Base-by-base conservation (phyloP, 2,329 filamentous ascomycete genomes). In the Podosphaera fusca region DNA sequence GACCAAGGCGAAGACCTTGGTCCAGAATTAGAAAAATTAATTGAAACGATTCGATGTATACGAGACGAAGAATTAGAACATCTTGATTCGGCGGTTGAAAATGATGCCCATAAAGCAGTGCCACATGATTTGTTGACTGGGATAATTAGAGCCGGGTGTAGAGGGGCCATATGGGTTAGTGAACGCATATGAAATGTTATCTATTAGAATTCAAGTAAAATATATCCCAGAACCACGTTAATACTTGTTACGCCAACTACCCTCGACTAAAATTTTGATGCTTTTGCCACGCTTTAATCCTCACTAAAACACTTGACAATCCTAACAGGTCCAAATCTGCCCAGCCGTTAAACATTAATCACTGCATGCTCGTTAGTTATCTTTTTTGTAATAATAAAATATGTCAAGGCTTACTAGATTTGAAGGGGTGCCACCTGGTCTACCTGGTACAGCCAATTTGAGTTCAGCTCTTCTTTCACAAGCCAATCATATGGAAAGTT, bases 401-500 rank as follows among this genome's bases (percentile, higher is more conserved):
- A 8, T 47, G 10, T 55, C 29, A 38, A 47, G n/a, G 77, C 84
- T 82, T 75, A 87, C 85, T 98, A 98, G 66, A 98, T 96, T 72
- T 95, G 88, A 70, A 98, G 75, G 58, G 92, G 92, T 64, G 92
- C 94, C 67, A 98, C 83, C 69, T 94, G 84, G 69, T 98, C 92
- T 57, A 96, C 87, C 67, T 90, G 87, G 71, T 95, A 96, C 60
- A 95, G 78, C 92, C 92, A 98, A 67, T 95, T 94, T 58, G 88
- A 87, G 62, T 87, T 89, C 66, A 82, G 80, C 73, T 96, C 92
- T 71, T 96, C 92, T 57, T 83, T 85, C 64, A 85, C 79, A 56
- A 95, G 78, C 88, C 94, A 98, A 65, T 98, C 87, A 69, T 96
- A 95, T 4, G 92, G 92, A 74, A 94, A 98, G 61, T 87, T 73